Conservation (phyloP, 2,329 filamentous ascomycete genomes). For the Truncatella angustata region DNA sequence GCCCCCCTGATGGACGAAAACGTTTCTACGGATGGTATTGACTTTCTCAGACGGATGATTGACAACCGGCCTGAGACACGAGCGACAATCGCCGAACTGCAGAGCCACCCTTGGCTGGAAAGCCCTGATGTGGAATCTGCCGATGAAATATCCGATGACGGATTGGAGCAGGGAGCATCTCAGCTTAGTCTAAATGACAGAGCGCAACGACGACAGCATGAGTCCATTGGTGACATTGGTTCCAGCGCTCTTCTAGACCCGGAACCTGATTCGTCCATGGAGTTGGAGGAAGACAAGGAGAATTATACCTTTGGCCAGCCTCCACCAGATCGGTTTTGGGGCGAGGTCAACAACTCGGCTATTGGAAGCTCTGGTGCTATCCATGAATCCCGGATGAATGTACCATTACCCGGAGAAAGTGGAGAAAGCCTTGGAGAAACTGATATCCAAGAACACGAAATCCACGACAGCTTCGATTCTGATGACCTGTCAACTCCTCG, state of each 20-base stretch:
- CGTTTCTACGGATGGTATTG: constrained; percentile 66
- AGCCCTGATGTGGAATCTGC: constrained; percentile 43
- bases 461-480: constrained; percentile 47
- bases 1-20: constrained; percentile 55
- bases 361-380: constrained; percentile 53
- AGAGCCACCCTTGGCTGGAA: constrained; percentile 72
- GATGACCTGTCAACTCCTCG: constrained; percentile 36
- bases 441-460: constrained; percentile 39
- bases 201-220: constrained; percentile 23
- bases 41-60: constrained; percentile 77
- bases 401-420: constrained; percentile 36
- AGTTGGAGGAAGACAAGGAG: constrained; percentile 77
- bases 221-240: constrained; percentile 27
- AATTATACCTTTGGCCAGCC: constrained; percentile 66
- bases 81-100: constrained; percentile 69
- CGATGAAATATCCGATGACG: constrained; percentile 62
- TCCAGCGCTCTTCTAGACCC: constrained; percentile 27
- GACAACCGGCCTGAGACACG: constrained; percentile 76
- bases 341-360: constrained; percentile 53
- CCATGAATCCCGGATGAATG: constrained; percentile 45
- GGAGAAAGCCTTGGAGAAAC: constrained; percentile 28
- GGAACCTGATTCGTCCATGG: constrained; percentile 35
- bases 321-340: constrained; percentile 46
- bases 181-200: constrained; percentile 61
- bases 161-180: constrained; percentile 58